Conservation (phyloP, 805 yeast genomes). For the Zygotorulaspora florentina region DNA sequence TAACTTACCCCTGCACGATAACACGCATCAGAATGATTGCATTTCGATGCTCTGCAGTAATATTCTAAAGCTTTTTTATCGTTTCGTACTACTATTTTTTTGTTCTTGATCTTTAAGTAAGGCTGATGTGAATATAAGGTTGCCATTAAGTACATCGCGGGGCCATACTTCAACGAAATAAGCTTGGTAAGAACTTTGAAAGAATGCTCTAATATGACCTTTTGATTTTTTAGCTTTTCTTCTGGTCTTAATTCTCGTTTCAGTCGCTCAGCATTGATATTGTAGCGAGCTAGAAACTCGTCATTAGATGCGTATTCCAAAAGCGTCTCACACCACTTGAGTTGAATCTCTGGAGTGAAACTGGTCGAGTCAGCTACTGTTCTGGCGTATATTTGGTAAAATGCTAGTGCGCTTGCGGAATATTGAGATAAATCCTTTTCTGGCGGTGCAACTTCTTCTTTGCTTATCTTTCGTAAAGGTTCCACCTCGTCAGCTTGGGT, state of each 20-base stretch:
- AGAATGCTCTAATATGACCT: slow-evolving; percentile 53
- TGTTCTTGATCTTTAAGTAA: slow-evolving; percentile 41
- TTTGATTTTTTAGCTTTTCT: slow-evolving; percentile 48
- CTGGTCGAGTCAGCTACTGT: slow-evolving; percentile 27
- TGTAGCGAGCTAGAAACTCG: slow-evolving; percentile 41
- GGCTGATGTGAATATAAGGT: slow-evolving; percentile 57
- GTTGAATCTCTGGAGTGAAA: slow-evolving; percentile 51
- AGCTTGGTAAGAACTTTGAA: slow-evolving; percentile 57
- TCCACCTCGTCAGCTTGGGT: slow-evolving; percentile 6
- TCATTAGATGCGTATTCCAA: slow-evolving; percentile 44
- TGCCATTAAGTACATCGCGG: slow-evolving; percentile 58
- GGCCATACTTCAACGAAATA: slow-evolving; percentile 44
- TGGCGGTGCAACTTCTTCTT: not conserved
- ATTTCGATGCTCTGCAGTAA: slow-evolving; percentile 56
- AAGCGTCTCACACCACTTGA: slow-evolving; percentile 58
- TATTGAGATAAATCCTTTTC: slow-evolving; percentile 16
- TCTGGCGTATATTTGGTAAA: slow-evolving; percentile 23
- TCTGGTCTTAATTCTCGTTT: slow-evolving; percentile 39
- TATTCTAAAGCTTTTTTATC: slow-evolving; percentile 57
- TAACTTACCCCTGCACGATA: slow-evolving; percentile 68
- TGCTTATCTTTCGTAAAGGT: not conserved
- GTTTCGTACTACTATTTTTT: slow-evolving; percentile 49
- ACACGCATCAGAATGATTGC: slow-evolving; percentile 55
- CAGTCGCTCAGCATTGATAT: slow-evolving; percentile 45
- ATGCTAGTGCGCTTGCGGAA: slow-evolving; percentile 20